phyloP scores from a whole-genome alignment of 148 eudicot genomes.

The Cornus suecica region DNA sequence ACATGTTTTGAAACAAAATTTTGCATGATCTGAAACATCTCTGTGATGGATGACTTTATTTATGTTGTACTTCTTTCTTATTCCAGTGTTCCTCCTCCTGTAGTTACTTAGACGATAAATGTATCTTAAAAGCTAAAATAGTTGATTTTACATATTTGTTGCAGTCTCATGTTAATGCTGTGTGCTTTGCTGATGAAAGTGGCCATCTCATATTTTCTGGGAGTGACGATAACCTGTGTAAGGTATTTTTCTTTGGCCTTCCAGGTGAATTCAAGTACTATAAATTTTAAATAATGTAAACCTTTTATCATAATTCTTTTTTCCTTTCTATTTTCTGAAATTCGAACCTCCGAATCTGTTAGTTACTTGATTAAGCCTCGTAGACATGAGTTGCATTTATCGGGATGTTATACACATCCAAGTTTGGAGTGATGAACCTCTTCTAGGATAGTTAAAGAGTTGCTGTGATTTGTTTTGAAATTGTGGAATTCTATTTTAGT shows the following conservation, averaged over 20 bases:
- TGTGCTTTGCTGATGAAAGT: slow-evolving; percentile 47
- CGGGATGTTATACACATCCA: no score
- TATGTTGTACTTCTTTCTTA: not conserved
- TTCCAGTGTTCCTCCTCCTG: slow-evolving; percentile 3
- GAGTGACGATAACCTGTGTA: slow-evolving; percentile 42
- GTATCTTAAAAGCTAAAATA: not conserved
- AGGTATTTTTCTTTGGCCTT: slow-evolving; percentile 16
- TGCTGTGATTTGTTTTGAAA: not conserved
- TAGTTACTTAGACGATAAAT: not conserved
- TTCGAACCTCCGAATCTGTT: no score
- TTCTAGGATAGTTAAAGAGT: no score
- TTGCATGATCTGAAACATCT: not conserved
- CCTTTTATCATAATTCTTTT: not conserved
- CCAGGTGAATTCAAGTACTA: not conserved
- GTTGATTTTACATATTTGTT: slow-evolving; percentile 2
- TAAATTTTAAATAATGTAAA: not conserved
- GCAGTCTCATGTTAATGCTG: slow-evolving; percentile 48
- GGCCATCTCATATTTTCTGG: slow-evolving; percentile 44
- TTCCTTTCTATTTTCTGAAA: no score
- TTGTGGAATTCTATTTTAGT: not conserved
- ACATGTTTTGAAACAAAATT: not conserved
- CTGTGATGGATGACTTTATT: not conserved
- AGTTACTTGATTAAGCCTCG: no score
- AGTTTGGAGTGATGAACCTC: not conserved
- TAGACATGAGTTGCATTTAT: no score